Base-by-base conservation (phyloP, 1,139 yeast genomes). In the Candida sanyaensis region DNA sequence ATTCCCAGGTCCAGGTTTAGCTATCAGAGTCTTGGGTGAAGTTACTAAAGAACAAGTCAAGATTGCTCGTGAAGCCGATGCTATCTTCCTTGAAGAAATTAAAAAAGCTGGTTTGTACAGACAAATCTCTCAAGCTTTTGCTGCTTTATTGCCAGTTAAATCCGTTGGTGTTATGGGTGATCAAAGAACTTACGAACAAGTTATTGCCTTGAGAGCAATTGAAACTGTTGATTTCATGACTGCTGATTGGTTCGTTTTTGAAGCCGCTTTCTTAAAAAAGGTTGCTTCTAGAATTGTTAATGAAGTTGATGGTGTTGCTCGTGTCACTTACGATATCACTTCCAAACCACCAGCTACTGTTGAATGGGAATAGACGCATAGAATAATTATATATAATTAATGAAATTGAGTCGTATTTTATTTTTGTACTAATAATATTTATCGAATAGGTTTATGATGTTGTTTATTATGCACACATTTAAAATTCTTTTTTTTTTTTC, bases 1-100 rank as follows among this genome's bases (percentile, higher is more conserved):
- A 50, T 93, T 93, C 96, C 99, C 99, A 63, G 99, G 99, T 66
- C 99, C 99, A 68, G 99, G 99, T 77, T 88, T 93, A 66, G 99
- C 98, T 59, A 95, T 93, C 68, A 86, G 99, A 75, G 96, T 93
- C 50, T 78, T 93, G 50, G 99, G 99, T 60, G 98, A 92, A 75
- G 97, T 93, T 55, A 89, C 97, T 53, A 87, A 84, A 59, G 85
- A 79, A 55, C 99, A 93, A 76, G 93, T 93, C 50, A 91, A 83
- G 64, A 93, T 93, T 68, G 99, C 99, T 45, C 88, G 98, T 75
- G 93, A 91, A 68, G 99, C 99, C 52, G 99, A 93, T 68, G 80
- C 78, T 69, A 93, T 93, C 62, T 93, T 89, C 81, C 93, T 93
- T 65, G 96, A 88, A 71, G 99, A 93, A 77, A 93, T 93, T 69